These are phyloP conservation scores for Diutina neorugosa DNA, from an alignment of 1,139 yeast species.

Conservation along the genomic window DNA sequence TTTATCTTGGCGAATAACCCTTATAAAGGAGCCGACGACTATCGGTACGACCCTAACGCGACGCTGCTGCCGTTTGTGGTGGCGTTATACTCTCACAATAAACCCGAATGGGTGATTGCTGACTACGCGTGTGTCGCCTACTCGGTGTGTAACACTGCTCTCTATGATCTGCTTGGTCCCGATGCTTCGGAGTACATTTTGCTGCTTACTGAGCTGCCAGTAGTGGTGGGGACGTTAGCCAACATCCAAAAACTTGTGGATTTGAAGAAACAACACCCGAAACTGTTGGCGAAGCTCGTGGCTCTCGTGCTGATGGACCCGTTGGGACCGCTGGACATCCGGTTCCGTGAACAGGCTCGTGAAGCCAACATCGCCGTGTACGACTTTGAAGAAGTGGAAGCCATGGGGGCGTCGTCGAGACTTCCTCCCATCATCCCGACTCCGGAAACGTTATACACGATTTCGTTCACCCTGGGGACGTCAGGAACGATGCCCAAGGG, in stretches of 20 bases:
- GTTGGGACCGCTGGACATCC: neutral
- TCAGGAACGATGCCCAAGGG: conserved; percentile 65
- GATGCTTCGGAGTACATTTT: conserved; percentile 47
- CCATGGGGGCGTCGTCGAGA: neutral
- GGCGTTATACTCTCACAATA: conserved; percentile 43
- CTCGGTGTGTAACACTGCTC: conserved; percentile 41
- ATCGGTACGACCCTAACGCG: conserved; percentile 21
- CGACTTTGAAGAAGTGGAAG: neutral
- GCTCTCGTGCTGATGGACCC: conserved; percentile 30
- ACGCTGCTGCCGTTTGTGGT: conserved; percentile 30
- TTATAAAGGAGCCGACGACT: conserved; percentile 13
- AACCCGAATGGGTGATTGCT: conserved; percentile 47
- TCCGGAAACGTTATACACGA: conserved; percentile 27
- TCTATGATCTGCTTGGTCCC: conserved; percentile 56
- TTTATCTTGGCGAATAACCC: conserved; percentile 31
- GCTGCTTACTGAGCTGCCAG: conserved; percentile 43
- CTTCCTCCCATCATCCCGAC: neutral
- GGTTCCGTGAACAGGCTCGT: conserved; percentile 4
- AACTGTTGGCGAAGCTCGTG: conserved; percentile 17
- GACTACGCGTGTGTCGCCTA: conserved; percentile 46
- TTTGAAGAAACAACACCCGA: conserved; percentile 20
- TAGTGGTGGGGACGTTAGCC: conserved; percentile 35
- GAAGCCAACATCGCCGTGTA: conserved; percentile 1
- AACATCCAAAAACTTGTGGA: conserved; percentile 30
- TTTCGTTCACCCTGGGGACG: conserved; percentile 71